These are phyloP conservation scores for Globisporangium uncinulatum DNA, from an alignment of 352 stramenopile genomes.

Conservation along the genomic window DNA sequence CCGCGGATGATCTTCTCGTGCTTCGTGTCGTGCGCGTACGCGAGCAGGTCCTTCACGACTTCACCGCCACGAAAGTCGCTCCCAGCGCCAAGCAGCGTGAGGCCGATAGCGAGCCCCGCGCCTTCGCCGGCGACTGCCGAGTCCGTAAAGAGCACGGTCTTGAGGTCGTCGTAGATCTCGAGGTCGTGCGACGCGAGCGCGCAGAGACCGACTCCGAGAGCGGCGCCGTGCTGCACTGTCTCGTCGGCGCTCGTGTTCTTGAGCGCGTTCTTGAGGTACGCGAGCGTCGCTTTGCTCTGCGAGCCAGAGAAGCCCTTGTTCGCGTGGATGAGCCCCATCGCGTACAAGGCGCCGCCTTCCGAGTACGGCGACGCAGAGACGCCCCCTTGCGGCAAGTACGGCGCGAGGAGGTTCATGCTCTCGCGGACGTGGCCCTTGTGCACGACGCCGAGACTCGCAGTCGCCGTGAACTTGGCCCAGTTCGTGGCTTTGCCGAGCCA, in stretches of 20 bases:
- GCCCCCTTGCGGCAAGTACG: slow-evolving; percentile 93
- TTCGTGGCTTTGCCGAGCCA: slow-evolving; percentile 99
- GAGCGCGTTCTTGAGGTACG: slow-evolving; percentile 82
- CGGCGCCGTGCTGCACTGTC: slow-evolving; percentile 97
- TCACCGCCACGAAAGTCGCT: slow-evolving; percentile 78
- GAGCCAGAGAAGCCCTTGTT: slow-evolving; percentile 90
- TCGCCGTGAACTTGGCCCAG: slow-evolving; percentile 99
- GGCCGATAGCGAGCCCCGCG: slow-evolving; percentile 96
- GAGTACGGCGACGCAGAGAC: slow-evolving; percentile 93
- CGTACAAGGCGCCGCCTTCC: slow-evolving; percentile 97
- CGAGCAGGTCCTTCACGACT: slow-evolving; percentile 93
- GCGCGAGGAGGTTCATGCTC: slow-evolving; percentile 96
- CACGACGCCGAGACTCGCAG: slow-evolving; percentile 96
- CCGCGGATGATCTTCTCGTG: slow-evolving; percentile 99
- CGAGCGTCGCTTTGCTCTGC: slow-evolving; percentile 76
- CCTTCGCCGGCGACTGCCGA: slow-evolving; percentile 97
- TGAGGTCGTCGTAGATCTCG: slow-evolving; percentile 95
- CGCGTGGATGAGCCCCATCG: slow-evolving; percentile 97
- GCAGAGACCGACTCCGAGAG: slow-evolving; percentile 95
- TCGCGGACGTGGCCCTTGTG: slow-evolving; percentile 98
- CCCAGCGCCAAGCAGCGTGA: slow-evolving; percentile 94
- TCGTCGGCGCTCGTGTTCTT: slow-evolving; percentile 91
- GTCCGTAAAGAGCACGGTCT: slow-evolving; percentile 97
- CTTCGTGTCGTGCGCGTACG: slow-evolving; percentile 97
- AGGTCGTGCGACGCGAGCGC: slow-evolving; percentile 93